Conservation (phyloP, 192 early-diverging fungal genomes). For the Funneliformis mosseae region DNA sequence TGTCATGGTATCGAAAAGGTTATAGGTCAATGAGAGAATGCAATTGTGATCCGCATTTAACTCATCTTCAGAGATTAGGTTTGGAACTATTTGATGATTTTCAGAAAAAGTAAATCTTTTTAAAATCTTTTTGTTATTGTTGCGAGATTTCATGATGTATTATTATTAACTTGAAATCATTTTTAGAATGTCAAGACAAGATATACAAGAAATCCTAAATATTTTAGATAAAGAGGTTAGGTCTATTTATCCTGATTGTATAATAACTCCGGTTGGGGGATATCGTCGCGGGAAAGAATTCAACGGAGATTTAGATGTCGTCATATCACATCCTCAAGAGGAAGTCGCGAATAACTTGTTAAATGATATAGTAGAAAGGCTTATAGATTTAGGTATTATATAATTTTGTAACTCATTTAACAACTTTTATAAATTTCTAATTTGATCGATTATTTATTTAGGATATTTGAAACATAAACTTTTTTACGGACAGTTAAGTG, state of each 20-base stretch:
- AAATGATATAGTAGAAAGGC: background rate
- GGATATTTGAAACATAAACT: slow-evolving; percentile 19
- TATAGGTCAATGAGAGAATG: slow-evolving; percentile 38
- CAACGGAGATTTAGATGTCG: slow-evolving; percentile 42
- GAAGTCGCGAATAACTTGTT: slow-evolving; percentile 18
- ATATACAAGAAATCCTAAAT: slow-evolving; percentile 41
- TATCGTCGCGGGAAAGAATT: slow-evolving; percentile 41
- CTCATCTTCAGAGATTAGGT: slow-evolving; percentile 23
- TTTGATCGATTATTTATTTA: background rate
- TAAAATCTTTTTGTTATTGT: background rate
- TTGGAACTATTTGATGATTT: slow-evolving; percentile 38
- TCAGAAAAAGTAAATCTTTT: slow-evolving; percentile 26
- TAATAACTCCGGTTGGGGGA: slow-evolving; percentile 38
- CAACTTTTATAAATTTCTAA: background rate
- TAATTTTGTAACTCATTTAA: background rate
- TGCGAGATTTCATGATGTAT: background rate
- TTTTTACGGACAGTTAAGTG: background rate
- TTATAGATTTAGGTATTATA: slow-evolving; percentile 28
- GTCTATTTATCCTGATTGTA: slow-evolving; percentile 10
- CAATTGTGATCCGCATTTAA: slow-evolving; percentile 28
- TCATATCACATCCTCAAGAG: slow-evolving; percentile 36
- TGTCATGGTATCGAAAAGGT: slow-evolving; percentile 37
- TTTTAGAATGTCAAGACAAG: slow-evolving; percentile 36
- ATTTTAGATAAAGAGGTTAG: slow-evolving; percentile 37
- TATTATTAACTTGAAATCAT: background rate